These are phyloP conservation scores for Fistulinella prunicolor DNA, from an alignment of 768 basidiomycete species.

Conservation along the genomic window DNA sequence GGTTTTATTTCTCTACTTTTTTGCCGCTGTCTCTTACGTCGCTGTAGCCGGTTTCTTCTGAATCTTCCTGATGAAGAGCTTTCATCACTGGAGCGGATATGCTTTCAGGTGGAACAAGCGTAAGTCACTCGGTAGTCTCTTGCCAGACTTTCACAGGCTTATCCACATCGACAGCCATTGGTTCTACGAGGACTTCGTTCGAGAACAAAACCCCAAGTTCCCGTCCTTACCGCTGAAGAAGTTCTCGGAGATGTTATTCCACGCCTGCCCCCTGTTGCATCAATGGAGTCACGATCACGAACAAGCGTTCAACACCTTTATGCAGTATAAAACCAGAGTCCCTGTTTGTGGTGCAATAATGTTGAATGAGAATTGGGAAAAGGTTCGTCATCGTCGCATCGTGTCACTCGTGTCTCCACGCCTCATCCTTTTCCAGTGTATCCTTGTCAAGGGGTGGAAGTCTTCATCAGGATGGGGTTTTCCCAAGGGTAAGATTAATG, in stretches of 20 bases:
- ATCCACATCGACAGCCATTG: conserved; percentile 67
- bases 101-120: conserved; percentile 99
- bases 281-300: conserved; percentile 86
- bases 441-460: conserved; percentile 99
- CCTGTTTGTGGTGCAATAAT: conserved; percentile 98
- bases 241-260: conserved; percentile 91
- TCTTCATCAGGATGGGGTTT: conserved; percentile 98
- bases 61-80: conserved; percentile 95
- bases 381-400: conserved; percentile 49
- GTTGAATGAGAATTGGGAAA: conserved; percentile 88
- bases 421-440: conserved; percentile 52
- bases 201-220: conserved; percentile 83
- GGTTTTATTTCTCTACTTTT: conserved; percentile 43
- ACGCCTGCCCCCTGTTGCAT: conserved; percentile 75
- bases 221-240: conserved; percentile 87
- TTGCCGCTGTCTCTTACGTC: conserved; percentile 13
- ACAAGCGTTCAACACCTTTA: conserved; percentile 82
- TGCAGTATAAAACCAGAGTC: conserved; percentile 94
- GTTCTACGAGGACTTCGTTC: conserved; percentile 99
- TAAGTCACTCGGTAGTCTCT: conserved; percentile 42
- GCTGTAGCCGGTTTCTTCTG: conserved; percentile 84
- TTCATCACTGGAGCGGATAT: conserved; percentile 86
- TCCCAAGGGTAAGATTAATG: conserved; percentile 99
- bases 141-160: conserved; percentile 12
- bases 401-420: conserved; percentile 9